Evolutionary conservation across 306 rosid genomes (phyloP), one percentile per base, ranked within the genome.

Genomic region (Prunus dulcis): DNA sequence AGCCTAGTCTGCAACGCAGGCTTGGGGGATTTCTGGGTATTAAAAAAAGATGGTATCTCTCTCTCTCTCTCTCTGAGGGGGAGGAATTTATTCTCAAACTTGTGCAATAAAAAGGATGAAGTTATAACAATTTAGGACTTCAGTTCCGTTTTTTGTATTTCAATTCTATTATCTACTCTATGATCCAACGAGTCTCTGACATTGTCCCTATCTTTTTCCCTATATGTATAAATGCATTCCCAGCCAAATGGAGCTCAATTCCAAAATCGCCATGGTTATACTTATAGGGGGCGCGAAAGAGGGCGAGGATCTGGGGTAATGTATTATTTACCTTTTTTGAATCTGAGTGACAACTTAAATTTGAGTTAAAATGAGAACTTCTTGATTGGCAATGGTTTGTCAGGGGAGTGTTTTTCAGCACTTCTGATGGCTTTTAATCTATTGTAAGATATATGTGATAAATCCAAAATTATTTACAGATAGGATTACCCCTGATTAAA

Each of bases 271-370:
- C 87, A 85, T 49, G 77, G 74, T 74, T 88, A 73, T 73, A 11
- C 77, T 15, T 60, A 89, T 69, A 72, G 96, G 79, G 97, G 96
- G 53, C 93, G 85, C 6, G 98, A 87, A 76, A 83, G 96, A 82
- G 98, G 97, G 71, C 84, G 88, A 75, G 94, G 90, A 78, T 38
- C 46, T 79, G 93, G 86, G 93, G 98, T 93, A 91, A 87, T 75
- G 38, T 28, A 55, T 32, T 73, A 9, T 77, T 78, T 70, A 3
- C 61, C 67, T 62, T 55, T 72, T 61, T 49, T 52, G 58, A 27
- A 15, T 49, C 38, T 4, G 15, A 11, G 12, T 70, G 62, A 12
- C 32, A 6, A 14, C 17, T 38, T 72, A 15, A 27, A 41, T 73
- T 34, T 12, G 27, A 64, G 45, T 47, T 19, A 47, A 57, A 72